Conservation (phyloP, 1,284 basidiomycete genomes). For the Melampsora americana region DNA sequence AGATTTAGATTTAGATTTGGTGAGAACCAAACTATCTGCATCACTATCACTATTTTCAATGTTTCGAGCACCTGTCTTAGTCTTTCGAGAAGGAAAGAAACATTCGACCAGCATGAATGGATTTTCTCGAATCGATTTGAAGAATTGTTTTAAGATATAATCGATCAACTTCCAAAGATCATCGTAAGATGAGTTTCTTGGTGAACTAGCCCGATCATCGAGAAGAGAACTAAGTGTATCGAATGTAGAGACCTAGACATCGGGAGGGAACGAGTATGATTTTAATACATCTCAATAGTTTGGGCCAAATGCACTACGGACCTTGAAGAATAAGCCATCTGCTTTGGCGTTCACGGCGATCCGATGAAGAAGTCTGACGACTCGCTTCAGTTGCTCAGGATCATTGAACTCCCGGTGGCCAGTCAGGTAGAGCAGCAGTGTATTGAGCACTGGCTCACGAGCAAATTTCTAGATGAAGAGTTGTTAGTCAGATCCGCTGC, state of each 20-base stretch:
- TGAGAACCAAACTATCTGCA: conserved; percentile 22
- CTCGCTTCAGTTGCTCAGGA: conserved; percentile 75
- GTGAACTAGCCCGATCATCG: conserved; percentile 69
- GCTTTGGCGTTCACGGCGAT: conserved; percentile 83
- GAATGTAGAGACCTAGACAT: conserved; percentile 71
- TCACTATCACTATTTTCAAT: conserved; percentile 32
- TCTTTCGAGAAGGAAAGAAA: conserved; percentile 29
- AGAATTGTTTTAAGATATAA: conserved; percentile 81
- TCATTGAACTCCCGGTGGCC: conserved; percentile 76
- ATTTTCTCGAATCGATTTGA: conserved; percentile 77
- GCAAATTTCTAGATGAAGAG: conserved; percentile 68
- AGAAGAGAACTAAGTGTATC: conserved; percentile 78
- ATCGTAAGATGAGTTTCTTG: conserved; percentile 71
- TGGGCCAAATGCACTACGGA: conserved; percentile 54
- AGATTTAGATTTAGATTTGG: conserved; percentile 30
- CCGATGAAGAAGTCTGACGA: conserved; percentile 78
- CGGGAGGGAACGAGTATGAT: background rate
- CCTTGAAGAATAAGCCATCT: conserved; percentile 88
- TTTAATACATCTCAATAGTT: background rate
- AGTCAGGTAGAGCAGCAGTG: conserved; percentile 72
- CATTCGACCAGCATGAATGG: conserved; percentile 80
- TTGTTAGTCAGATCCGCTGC: conserved; percentile 15
- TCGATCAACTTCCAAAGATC: conserved; percentile 78
- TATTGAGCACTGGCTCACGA: conserved; percentile 72
- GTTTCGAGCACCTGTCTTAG: conserved; percentile 15